Evolutionary conservation across 495 filamentous ascomycete genomes (phyloP), one percentile per base, ranked within the genome.

Genomic region (Aspergillus panamensis): DNA sequence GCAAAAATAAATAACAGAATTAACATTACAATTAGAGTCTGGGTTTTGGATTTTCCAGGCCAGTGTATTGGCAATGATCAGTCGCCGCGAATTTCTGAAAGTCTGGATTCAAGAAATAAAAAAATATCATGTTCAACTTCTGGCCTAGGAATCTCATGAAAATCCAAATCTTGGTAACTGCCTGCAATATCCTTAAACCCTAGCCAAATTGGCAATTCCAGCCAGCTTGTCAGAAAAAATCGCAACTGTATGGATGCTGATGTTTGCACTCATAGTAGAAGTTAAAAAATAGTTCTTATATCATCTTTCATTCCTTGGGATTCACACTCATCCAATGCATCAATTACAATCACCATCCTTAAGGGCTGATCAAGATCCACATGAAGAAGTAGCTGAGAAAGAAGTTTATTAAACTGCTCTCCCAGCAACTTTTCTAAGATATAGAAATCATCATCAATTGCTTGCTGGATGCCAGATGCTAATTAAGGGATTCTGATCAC

Each of bases 1-100:
- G 68, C 66, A 35, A 54, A 66, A 53, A 74, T 72, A 44, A 73
- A 73, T 13, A 73, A 45, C 14, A 65, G 67, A 39, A 67, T 45
- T 3, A 62, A 37, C 25, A 62, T 60, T 19, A 13, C 35, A 8
- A 66, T 54, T 12, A 71, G 37, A 1, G 51, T 35, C 21, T 43
- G 40, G 16, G 16, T 43, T 14, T 43, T 13, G 40, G 3, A 43
- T 43, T 65, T 19, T 10, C 67, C 63, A 3, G 78, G 80, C 79
- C 77, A 82, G 29, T 62, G 48, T 8, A 31, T 3, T 6, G 51
- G 12, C 14, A 68, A 10, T 1, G 35, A 31, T 14, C 29, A 37
- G 0, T 66, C 39, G 1, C 19, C 3, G 6, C 56, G 44, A 20
- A 69, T 68, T 32, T 60, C 40, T 3, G 50, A 10, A 49, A 72